Evolutionary conservation across 257 asterid species (phyloP), one percentile per base, ranked within the genome.

Genomic region (Eustoma russellianum): DNA sequence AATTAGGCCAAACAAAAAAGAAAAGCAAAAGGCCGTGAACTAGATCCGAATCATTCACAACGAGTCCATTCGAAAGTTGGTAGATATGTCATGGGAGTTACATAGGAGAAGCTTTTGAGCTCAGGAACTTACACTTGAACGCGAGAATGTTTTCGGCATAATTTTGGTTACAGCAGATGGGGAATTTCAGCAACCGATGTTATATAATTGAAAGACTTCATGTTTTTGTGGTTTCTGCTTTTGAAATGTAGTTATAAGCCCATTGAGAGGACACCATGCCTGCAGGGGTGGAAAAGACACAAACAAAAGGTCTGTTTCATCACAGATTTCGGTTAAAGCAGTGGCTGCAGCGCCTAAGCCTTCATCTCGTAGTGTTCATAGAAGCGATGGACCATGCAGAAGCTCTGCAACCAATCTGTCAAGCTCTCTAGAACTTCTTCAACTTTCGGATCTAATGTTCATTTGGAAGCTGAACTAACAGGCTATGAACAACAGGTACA

Each of bases 281-380:
- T 72, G 81, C 77, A 86, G 82, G 78, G 96, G 96, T 54, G 98
- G 81, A 46, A 90, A 86, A 79, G 96, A 86, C 55, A 68, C 71
- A 56, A 74, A 69, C 78, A 89, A 81, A 81, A 87, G 66, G 74
- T 71, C 82, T 70, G 83, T 76, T 53, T 19, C 77, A 17, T 66
- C 85, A 16, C 92, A 81, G 49, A 57, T 82, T 66, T 71, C 87
- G 17, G 19, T 85, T 17, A 86, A 71, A 77, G 73, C 56, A 51
- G 34, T 86, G 6, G 70, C 86, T 43, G 41, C 83, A 62, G 78
- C 66, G 17, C 67, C 78, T 40, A 86, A 78, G 61, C 89, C 81
- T 46, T 57, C 64, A 48, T 49, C 80, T 48, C 81, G 83, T 30
- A 74, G 43, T 60, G 59, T 69, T 60, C 73, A 95, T 60, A 78